Evolutionary conservation across 805 yeast species (phyloP), one percentile per base, ranked within the genome.

Genomic region (Sugiyamaella smithiae): DNA sequence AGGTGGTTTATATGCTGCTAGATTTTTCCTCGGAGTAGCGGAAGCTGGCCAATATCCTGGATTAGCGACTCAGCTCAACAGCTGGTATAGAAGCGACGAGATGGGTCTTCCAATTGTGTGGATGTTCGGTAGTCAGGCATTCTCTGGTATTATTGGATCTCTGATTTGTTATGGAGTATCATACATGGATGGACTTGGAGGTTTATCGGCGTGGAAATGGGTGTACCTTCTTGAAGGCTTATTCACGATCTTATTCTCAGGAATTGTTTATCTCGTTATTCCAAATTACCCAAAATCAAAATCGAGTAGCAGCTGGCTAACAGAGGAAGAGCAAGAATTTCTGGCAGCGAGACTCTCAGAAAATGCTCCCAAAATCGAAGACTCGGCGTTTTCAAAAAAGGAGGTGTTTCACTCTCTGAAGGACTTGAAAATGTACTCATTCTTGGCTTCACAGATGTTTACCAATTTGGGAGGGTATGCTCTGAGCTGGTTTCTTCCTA

Each of bases 41-140:
- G 76, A 73, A 50, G 68, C 74, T 35, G 75, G 73, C n/a, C 63
- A 73, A 41, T 69, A 69, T 52, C 75, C 78, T 2, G 75, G 74
- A 16, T 63, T 71, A 20, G 60, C 62, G 25, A 66, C 67, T 48
- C 45, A 57, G 26, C 52, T 60, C 22, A 45, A 59, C 5, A 45
- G 49, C 11, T 60, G 62, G 61, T 73, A 72, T 62, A 64, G 64
- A 23, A 56, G 71, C 9, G 55, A 57, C n/a, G 76, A 72, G 53
- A 57, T 69, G 14, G 68, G 67, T 22, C 58, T 65, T 17, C 61
- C 77, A 40, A 61, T 64, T 48, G 66, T 74, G 4, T 55, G 71
- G 43, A 70, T 72, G 55, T 70, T 66, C 35, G 52, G 51, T n/a
- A 50, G 57, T 20, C 53, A 54, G 23, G 43, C 48, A 14, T 17